Evolutionary conservation across 495 filamentous ascomycete genomes (phyloP).

Genomic region (Hyaloscypha finlandica): DNA sequence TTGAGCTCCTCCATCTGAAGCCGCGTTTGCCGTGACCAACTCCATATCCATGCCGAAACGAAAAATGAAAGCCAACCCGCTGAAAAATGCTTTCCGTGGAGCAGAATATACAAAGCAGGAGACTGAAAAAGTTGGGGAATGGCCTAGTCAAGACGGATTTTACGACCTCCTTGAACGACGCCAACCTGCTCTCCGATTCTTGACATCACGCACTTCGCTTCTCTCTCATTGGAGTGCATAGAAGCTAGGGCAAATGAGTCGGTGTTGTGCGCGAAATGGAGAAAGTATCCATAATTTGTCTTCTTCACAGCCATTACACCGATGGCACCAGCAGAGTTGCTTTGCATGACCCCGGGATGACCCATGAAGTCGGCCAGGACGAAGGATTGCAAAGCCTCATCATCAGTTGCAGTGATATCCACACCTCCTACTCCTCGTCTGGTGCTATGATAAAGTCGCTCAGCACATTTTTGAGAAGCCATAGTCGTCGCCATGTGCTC

Average conservation of each 20-base stretch:
- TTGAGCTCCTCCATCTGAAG: background rate
- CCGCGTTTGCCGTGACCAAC: background rate
- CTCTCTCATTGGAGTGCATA: slow-evolving; percentile 75
- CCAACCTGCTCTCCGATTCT: slow-evolving; percentile 47
- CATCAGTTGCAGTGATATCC: slow-evolving; percentile 66
- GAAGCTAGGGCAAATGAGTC: slow-evolving; percentile 87
- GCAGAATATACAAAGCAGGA: background rate
- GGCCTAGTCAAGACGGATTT: slow-evolving; percentile 39
- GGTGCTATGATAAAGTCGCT: slow-evolving; percentile 69
- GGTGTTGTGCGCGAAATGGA: slow-evolving; percentile 92
- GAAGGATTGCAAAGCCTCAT: slow-evolving; percentile 68
- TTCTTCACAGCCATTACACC: slow-evolving; percentile 85
- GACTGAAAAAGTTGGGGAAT: background rate
- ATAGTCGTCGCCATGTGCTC: slow-evolving; percentile 95
- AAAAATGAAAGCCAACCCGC: background rate
- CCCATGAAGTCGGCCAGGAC: slow-evolving; percentile 79
- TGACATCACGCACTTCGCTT: slow-evolving; percentile 82
- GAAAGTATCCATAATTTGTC: slow-evolving; percentile 63
- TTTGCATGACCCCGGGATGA: slow-evolving; percentile 74
- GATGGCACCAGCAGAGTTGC: slow-evolving; percentile 73
- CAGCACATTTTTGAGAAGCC: slow-evolving; percentile 77
- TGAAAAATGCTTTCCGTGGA: background rate
- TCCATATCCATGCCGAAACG: background rate
- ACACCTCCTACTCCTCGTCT: slow-evolving; percentile 58
- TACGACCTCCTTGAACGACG: slow-evolving; percentile 52